phyloP scores from a whole-genome alignment of 1,139 yeast species.

The Suhomyces maxii region DNA sequence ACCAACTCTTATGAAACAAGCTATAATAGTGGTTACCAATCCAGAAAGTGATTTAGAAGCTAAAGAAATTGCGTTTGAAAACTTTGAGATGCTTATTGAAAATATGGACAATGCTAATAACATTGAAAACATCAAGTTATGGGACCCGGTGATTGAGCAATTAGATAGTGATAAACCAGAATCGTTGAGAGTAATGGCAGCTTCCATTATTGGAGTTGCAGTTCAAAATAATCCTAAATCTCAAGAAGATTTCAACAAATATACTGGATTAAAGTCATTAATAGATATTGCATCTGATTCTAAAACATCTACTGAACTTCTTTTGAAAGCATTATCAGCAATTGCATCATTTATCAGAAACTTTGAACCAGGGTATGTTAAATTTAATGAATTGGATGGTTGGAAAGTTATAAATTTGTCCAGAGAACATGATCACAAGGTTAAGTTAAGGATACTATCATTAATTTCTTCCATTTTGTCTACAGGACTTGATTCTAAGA shows the following conservation, averaged over 20 bases:
- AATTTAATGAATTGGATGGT: slow-evolving; percentile 62
- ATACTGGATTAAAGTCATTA: slow-evolving; percentile 51
- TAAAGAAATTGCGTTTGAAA: slow-evolving; percentile 78
- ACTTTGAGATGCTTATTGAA: slow-evolving; percentile 91
- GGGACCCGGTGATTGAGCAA: slow-evolving; percentile 66
- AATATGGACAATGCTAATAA: slow-evolving; percentile 94
- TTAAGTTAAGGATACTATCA: slow-evolving; percentile 56
- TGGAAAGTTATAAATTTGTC: slow-evolving; percentile 45
- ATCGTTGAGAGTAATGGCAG: slow-evolving; percentile 55
- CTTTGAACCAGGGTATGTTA: slow-evolving; percentile 52
- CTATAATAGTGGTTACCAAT: slow-evolving; percentile 61
- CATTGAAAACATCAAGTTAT: slow-evolving; percentile 76
- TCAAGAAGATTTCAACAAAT: slow-evolving; percentile 61
- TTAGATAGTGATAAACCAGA: slow-evolving; percentile 38
- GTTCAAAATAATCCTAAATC: slow-evolving; percentile 84
- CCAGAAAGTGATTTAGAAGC: slow-evolving; percentile 63
- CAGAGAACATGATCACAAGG: slow-evolving; percentile 31
- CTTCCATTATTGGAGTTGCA: slow-evolving; percentile 85
- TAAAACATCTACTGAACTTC: slow-evolving; percentile 36
- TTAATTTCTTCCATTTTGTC: slow-evolving; percentile 58
- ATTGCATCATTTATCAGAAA: slow-evolving; percentile 76
- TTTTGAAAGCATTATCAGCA: slow-evolving; percentile 73
- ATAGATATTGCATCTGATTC: slow-evolving; percentile 37
- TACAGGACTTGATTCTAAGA: slow-evolving; percentile 45
- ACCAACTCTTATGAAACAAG: slow-evolving; percentile 78